phyloP scores from a whole-genome alignment of 352 stramenopile species.

The Pythium aristosporum region DNA sequence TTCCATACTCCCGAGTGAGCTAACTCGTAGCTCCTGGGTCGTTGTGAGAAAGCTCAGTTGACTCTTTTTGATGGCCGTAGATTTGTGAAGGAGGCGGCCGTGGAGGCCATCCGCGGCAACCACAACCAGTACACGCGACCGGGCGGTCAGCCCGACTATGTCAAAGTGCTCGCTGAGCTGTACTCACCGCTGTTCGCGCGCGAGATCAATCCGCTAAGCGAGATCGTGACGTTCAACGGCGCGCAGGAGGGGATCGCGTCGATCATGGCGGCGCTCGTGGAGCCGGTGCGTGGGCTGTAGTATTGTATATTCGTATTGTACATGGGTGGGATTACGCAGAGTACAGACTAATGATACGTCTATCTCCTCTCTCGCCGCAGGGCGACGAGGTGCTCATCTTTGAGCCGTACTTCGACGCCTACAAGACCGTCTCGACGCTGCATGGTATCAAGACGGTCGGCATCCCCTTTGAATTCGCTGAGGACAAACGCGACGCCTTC shows the following conservation, averaged over 20 bases:
- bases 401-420: slow-evolving; percentile 91
- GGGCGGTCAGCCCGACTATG: slow-evolving; percentile 77
- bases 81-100: slow-evolving; percentile 88
- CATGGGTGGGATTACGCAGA: background rate
- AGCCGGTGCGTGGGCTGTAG: slow-evolving; percentile 37
- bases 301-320: slow-evolving; percentile 1
- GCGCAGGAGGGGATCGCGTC: slow-evolving; percentile 86
- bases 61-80: slow-evolving; percentile 20
- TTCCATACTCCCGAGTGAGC: slow-evolving; percentile 85
- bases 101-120: slow-evolving; percentile 73
- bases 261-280: slow-evolving; percentile 75
- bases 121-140: slow-evolving; percentile 91
- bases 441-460: slow-evolving; percentile 75
- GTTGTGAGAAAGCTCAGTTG: background rate
- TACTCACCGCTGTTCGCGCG: slow-evolving; percentile 73
- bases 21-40: background rate
- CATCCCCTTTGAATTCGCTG: slow-evolving; percentile 62
- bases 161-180: slow-evolving; percentile 74
- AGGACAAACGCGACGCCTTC: slow-evolving; percentile 47
- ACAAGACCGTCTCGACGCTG: slow-evolving; percentile 84
- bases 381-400: slow-evolving; percentile 87
- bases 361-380: slow-evolving; percentile 11
- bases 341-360: background rate
- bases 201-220: slow-evolving; percentile 65
- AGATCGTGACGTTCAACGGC: slow-evolving; percentile 88